phyloP scores from a whole-genome alignment of 73 alveolate genomes.

The Loxodes magnus region DNA sequence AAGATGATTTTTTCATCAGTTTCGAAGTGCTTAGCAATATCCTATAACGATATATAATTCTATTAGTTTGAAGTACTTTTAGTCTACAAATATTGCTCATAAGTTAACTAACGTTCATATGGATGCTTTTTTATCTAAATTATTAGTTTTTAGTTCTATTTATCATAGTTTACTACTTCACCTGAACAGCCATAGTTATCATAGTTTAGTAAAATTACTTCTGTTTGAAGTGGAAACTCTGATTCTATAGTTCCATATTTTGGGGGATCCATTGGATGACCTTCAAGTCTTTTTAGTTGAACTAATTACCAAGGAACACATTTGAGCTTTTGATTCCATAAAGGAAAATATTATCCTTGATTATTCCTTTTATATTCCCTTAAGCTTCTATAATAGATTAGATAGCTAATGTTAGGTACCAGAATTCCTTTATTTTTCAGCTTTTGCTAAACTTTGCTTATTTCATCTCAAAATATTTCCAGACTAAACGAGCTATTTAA shows the following conservation, averaged over 20 bases:
- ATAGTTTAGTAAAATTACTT: conserved; percentile 1
- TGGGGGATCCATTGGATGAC: conserved; percentile 10
- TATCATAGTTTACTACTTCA: conserved; percentile 9
- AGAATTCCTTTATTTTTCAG: background rate
- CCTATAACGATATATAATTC: too few species aligned
- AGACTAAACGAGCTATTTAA: too few species aligned
- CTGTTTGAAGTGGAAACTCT: conserved; percentile 6
- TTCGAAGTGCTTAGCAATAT: too few species aligned
- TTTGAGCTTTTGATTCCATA: background rate
- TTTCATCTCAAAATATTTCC: conserved; percentile 1
- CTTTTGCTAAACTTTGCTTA: background rate
- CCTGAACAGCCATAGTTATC: conserved; percentile 1
- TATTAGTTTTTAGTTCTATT: too few species aligned
- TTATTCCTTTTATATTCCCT: conserved; percentile 2
- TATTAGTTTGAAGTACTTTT: too few species aligned
- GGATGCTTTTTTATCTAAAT: too few species aligned
- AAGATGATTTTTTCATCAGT: too few species aligned
- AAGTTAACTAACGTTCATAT: too few species aligned
- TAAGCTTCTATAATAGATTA: background rate
- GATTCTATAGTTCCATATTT: background rate
- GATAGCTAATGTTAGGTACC: background rate
- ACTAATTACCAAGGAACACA: background rate
- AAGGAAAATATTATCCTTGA: conserved; percentile 1
- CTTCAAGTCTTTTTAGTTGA: background rate
- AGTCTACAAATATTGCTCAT: too few species aligned